Conservation (phyloP, 768 basidiomycete genomes). For the Tricholoma furcatifolium region DNA sequence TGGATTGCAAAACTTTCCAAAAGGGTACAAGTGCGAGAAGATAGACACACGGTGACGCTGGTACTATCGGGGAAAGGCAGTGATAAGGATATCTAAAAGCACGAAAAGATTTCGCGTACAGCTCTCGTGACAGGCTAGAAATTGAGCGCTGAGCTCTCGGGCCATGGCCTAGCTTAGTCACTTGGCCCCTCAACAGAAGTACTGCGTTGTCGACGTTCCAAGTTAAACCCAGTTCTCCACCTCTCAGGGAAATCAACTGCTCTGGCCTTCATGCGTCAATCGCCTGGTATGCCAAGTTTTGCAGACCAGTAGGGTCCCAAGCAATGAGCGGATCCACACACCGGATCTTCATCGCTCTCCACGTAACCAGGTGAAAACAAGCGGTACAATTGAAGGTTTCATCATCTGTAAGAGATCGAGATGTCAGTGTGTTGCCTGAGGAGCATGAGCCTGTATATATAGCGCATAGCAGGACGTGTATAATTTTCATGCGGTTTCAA, state of each 20-base stretch:
- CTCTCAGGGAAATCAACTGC: slow-evolving; percentile 53
- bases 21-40: too few species aligned
- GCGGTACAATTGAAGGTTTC: slow-evolving; percentile 44
- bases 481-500: slow-evolving; percentile 20
- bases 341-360: not conserved
- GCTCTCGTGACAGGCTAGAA: too few species aligned
- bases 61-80: too few species aligned
- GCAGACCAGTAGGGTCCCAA: slow-evolving; percentile 39
- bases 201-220: slow-evolving; percentile 30
- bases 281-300: slow-evolving; percentile 30
- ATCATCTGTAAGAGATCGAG: slow-evolving; percentile 24
- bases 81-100: too few species aligned
- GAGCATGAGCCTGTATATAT: slow-evolving; percentile 31
- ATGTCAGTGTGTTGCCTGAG: slow-evolving; percentile 36
- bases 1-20: too few species aligned
- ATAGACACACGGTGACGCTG: too few species aligned
- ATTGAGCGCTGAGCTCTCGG: too few species aligned
- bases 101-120: too few species aligned
- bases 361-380: slow-evolving; percentile 42
- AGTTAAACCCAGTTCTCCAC: slow-evolving; percentile 34
- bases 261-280: slow-evolving; percentile 36
- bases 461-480: not conserved
- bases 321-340: slow-evolving; percentile 50
- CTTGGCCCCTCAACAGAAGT: slow-evolving; percentile 33
- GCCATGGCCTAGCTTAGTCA: slow-evolving; percentile 23